A percentile compares a stretch with the other conserved stretches of the same genome.
Evolutionary conservation across 1,284 basidiomycete genomes (phyloP).

Genomic region (Ceratobasidium papillatum): DNA sequence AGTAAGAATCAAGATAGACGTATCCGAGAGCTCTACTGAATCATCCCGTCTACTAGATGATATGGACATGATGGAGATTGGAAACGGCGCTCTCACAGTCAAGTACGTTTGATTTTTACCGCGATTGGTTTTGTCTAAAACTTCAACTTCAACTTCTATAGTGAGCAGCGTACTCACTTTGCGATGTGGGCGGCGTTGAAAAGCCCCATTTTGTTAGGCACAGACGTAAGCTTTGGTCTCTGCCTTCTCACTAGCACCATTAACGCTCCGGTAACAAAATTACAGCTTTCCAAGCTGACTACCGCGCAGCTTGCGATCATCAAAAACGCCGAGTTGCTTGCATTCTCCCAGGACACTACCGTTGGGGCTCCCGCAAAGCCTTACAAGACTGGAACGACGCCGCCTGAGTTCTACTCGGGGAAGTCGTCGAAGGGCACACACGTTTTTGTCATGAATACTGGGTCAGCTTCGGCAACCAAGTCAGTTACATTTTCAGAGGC

Average conservation of each 20-base stretch:
- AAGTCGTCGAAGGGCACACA: slow-evolving; percentile 60
- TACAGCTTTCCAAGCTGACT: slow-evolving; percentile 57
- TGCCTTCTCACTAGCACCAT: slow-evolving; percentile 1
- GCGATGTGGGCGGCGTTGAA: slow-evolving; percentile 66
- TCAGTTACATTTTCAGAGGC: slow-evolving; percentile 34
- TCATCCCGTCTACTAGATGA: slow-evolving; percentile 48
- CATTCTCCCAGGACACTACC: slow-evolving; percentile 62
- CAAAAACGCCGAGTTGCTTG: slow-evolving; percentile 62
- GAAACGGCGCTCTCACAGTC: slow-evolving; percentile 60
- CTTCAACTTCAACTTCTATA: background rate
- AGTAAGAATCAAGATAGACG: slow-evolving; percentile 49
- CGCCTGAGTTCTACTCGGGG: slow-evolving; percentile 63
- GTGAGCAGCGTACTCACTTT: slow-evolving; percentile 64
- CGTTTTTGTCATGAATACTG: slow-evolving; percentile 64
- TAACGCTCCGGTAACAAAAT: background rate
- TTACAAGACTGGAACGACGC: slow-evolving; percentile 58
- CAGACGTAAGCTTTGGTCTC: slow-evolving; percentile 55
- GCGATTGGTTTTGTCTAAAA: background rate
- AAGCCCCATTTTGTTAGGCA: slow-evolving; percentile 65
- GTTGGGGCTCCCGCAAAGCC: slow-evolving; percentile 60
- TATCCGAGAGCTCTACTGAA: background rate
- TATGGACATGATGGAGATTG: slow-evolving; percentile 65
- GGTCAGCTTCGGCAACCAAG: slow-evolving; percentile 53
- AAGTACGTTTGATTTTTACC: slow-evolving; percentile 46
- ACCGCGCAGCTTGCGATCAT: slow-evolving; percentile 59